Evolutionary conservation across 148 eudicot species (phyloP).

Genomic region (Hydrangea macrophylla): DNA sequence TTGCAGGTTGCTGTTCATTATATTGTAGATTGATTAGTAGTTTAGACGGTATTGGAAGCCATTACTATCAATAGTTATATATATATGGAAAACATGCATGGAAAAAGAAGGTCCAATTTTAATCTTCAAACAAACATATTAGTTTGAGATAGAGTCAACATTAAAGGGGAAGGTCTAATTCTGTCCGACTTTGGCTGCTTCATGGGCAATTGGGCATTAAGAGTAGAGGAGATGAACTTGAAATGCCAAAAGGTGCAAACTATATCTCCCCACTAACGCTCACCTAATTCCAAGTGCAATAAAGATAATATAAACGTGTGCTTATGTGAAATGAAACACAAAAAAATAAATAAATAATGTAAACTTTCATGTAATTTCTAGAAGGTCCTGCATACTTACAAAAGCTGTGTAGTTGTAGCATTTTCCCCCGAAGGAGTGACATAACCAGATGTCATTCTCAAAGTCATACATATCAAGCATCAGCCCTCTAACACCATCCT

Average conservation of each 20-base stretch:
- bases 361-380: not conserved
- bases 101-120: not conserved
- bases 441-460: slow-evolving; percentile 79
- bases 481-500: slow-evolving; percentile 91
- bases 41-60: not conserved
- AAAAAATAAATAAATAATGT: not conserved
- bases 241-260: not conserved
- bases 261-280: not conserved
- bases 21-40: slow-evolving; percentile 6
- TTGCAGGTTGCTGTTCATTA: slow-evolving; percentile 70
- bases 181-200: slow-evolving; percentile 5
- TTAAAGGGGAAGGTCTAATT: not conserved
- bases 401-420: slow-evolving; percentile 92
- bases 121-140: not conserved
- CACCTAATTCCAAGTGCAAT: not conserved
- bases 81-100: not conserved
- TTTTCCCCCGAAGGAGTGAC: slow-evolving; percentile 83
- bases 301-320: not conserved
- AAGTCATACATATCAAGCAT: slow-evolving; percentile 99
- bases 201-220: slow-evolving; percentile 1
- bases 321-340: not conserved
- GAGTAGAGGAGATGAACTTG: not conserved
- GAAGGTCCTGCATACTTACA: slow-evolving; percentile 45
- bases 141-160: not conserved
- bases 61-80: not conserved